These are phyloP conservation scores for Candolleomyces aberdarensis DNA, from an alignment of 768 basidiomycete species.

Conservation along the genomic window DNA sequence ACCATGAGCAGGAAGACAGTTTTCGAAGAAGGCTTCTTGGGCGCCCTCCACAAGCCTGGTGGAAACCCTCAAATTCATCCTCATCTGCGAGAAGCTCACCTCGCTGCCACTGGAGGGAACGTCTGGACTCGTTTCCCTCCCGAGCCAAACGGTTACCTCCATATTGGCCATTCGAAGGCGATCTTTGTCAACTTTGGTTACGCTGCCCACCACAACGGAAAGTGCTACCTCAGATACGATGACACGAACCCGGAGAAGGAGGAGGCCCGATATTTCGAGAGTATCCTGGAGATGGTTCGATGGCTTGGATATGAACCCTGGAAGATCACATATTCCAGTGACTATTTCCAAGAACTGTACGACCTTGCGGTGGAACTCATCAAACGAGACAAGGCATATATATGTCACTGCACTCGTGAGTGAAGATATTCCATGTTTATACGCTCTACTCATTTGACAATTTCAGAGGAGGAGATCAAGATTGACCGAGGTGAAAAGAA, in stretches of 20 bases:
- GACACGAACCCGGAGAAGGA: conserved; percentile 99
- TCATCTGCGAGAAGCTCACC: conserved; percentile 75
- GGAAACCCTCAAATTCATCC: conserved; percentile 86
- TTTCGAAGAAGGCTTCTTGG: conserved; percentile 94
- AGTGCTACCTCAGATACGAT: conserved; percentile 92
- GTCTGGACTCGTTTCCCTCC: conserved; percentile 98
- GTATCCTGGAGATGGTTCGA: conserved; percentile 89
- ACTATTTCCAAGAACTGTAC: conserved; percentile 88
- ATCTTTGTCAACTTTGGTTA: conserved; percentile 99
- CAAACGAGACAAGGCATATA: conserved; percentile 87
- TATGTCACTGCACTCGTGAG: conserved; percentile 94
- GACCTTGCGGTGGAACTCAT: conserved; percentile 87
- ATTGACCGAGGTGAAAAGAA: conserved; percentile 82
- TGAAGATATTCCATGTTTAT: conserved; percentile 12
- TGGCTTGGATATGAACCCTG: conserved; percentile 99
- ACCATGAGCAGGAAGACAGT: conserved; percentile 53
- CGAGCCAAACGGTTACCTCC: conserved; percentile 96
- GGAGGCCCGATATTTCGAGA: conserved; percentile 94
- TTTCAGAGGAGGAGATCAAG: conserved; percentile 87
- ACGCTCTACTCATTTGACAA: conserved; percentile 4
- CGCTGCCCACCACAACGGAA: conserved; percentile 89
- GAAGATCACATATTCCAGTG: conserved; percentile 99
- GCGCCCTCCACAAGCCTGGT: conserved; percentile 88
- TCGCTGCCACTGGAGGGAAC: conserved; percentile 72
- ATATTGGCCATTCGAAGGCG: conserved; percentile 96